A percentile compares a stretch with the other conserved stretches of the same genome.
Conservation (phyloP, 257 asterid genomes). For the Gardenia jasminoides region DNA sequence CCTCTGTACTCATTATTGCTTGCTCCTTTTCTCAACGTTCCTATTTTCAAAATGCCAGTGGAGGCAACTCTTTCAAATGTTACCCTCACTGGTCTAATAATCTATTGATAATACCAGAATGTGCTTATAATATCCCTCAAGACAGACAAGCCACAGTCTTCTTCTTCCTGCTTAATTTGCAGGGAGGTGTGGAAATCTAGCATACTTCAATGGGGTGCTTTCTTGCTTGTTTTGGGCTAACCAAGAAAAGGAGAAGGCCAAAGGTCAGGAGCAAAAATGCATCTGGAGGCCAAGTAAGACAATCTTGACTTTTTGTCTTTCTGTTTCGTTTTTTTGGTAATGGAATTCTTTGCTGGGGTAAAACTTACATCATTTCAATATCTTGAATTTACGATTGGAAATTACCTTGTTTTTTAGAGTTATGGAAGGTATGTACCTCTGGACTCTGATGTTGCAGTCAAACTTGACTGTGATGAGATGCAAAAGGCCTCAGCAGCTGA, state of each 20-base stretch:
- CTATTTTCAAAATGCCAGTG: conserved; percentile 49
- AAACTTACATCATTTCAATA: neutral
- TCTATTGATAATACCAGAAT: neutral
- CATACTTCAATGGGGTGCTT: conserved; percentile 61
- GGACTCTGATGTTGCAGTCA: conserved; percentile 39
- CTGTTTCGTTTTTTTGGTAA: neutral
- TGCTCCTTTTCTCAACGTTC: conserved; percentile 53
- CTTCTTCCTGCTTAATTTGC: conserved; percentile 13
- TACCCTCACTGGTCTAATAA: neutral
- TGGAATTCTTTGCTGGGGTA: neutral
- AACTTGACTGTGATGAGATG: conserved; percentile 29
- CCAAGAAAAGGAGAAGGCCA: conserved; percentile 40
- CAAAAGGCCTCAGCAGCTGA: conserved; percentile 29
- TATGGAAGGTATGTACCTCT: conserved; percentile 59
- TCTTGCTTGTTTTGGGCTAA: conserved; percentile 64
- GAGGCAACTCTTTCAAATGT: conserved; percentile 38
- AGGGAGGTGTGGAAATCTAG: conserved; percentile 9
- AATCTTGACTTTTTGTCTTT: neutral
- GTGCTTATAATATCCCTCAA: conserved; percentile 7
- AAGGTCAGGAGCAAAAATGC: conserved; percentile 34
- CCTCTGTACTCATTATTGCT: conserved; percentile 39
- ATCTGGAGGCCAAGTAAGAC: conserved; percentile 36
- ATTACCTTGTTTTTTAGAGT: conserved; percentile 27
- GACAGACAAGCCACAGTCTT: conserved; percentile 8
- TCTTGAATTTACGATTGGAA: neutral